Percentiles rank a stretch among this genome's conserved stretches.
phyloP scores from a whole-genome alignment of 805 yeast genomes.

The Ogataea trehaloabstinens region DNA sequence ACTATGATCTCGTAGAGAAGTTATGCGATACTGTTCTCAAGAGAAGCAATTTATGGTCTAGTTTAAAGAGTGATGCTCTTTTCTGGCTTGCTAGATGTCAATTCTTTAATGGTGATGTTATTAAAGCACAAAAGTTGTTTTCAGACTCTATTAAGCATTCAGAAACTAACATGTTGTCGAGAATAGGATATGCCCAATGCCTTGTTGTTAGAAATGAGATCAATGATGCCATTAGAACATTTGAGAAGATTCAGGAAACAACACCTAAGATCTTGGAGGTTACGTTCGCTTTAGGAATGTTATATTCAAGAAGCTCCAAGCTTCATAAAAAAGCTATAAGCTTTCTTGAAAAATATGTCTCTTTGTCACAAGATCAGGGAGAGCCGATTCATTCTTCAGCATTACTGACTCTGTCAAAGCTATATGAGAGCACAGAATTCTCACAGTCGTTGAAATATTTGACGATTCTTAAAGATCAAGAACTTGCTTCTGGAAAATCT shows the following conservation, averaged over 20 bases:
- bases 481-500: constrained; percentile 33
- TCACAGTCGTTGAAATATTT: constrained; percentile 67
- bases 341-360: constrained; percentile 67
- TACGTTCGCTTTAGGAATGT: constrained; percentile 69
- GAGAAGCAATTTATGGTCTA: constrained; percentile 35
- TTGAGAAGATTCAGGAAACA: constrained; percentile 67
- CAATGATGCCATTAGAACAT: constrained; percentile 83
- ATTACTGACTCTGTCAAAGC: constrained; percentile 61
- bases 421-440: constrained; percentile 65
- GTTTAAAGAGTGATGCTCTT: constrained; percentile 56
- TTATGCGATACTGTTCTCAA: constrained; percentile 52
- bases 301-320: constrained; percentile 52
- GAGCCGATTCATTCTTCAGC: constrained; percentile 67
- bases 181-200: constrained; percentile 83
- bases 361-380: constrained; percentile 52
- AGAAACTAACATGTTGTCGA: constrained; percentile 64
- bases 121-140: constrained; percentile 70
- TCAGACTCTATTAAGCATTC: constrained; percentile 67
- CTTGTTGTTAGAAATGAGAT: constrained; percentile 69
- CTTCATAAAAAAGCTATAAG: constrained; percentile 52
- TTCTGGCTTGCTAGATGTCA: constrained; percentile 87
- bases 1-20: constrained; percentile 54
- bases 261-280: constrained; percentile 73
- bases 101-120: constrained; percentile 57
- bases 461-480: constrained; percentile 45